A percentile compares a stretch with the other conserved stretches of the same genome.
phyloP scores from a whole-genome alignment of 805 yeast genomes.

The Kluyveromyces lactis region DNA sequence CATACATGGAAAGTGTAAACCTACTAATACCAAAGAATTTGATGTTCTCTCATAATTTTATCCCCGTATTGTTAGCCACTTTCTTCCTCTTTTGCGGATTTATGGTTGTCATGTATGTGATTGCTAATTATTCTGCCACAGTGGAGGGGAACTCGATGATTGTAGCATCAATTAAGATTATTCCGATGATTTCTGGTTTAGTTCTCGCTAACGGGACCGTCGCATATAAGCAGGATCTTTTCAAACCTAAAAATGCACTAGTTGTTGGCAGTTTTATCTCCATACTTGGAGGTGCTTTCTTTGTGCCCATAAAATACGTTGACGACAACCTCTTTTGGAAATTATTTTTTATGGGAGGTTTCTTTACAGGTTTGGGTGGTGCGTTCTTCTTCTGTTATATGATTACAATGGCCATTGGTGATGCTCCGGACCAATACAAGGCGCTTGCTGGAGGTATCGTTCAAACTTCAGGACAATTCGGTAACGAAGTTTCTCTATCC shows the following conservation, averaged over 20 bases:
- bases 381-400: conserved; percentile 31
- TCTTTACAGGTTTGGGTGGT: conserved; percentile 19
- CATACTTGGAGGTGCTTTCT: conserved; percentile 18
- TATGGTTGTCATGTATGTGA: conserved; percentile 14
- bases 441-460: conserved; percentile 34
- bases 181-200: conserved; percentile 30
- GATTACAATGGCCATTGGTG: conserved; percentile 23
- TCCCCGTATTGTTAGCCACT: conserved; percentile 15
- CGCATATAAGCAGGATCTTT: conserved; percentile 13
- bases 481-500: conserved; percentile 14
- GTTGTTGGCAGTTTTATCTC: conserved; percentile 11
- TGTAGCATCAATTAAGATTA: conserved; percentile 30
- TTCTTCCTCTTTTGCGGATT: conserved; percentile 16
- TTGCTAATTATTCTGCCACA: conserved; percentile 22
- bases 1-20: conserved; percentile 4
- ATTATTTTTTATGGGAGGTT: conserved; percentile 20
- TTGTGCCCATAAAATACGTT: conserved; percentile 15
- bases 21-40: conserved; percentile 25
- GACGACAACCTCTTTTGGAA: conserved; percentile 24
- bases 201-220: conserved; percentile 22
- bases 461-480: conserved; percentile 31
- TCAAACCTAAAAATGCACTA: conserved; percentile 18
- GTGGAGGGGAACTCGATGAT: conserved; percentile 26
- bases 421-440: conserved; percentile 32
- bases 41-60: conserved; percentile 21